phyloP scores from a whole-genome alignment of 768 basidiomycete species.

The Fibroporia radiculosa region DNA sequence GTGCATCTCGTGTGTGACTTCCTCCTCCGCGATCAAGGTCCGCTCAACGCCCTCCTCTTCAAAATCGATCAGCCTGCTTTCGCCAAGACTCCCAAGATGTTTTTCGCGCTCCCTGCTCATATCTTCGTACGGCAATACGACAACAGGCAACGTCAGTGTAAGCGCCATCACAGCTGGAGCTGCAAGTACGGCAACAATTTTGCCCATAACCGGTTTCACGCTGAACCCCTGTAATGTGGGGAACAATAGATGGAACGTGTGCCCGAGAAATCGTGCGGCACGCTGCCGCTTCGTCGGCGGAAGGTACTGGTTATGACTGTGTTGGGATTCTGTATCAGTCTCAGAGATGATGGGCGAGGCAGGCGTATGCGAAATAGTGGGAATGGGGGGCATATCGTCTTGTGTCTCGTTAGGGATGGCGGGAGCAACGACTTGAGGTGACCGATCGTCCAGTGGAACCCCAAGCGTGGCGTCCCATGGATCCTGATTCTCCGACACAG shows the following conservation, averaged over 20 bases:
- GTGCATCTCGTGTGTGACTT: constrained; percentile 61
- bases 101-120: constrained; percentile 29
- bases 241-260: constrained; percentile 61
- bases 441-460: constrained; percentile 46
- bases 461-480: constrained; percentile 47
- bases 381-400: constrained; percentile 19
- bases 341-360: constrained; percentile 38
- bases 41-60: constrained; percentile 72
- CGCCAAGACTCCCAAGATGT: constrained; percentile 19
- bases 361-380: constrained; percentile 52
- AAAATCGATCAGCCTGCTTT: constrained; percentile 52
- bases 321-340: constrained; percentile 38
- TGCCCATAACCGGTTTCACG: constrained; percentile 61
- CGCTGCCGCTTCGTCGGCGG: constrained; percentile 36
- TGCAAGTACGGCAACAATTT: constrained; percentile 71
- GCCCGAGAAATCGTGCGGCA: constrained; percentile 26
- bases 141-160: constrained; percentile 88
- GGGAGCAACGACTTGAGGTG: constrained; percentile 26
- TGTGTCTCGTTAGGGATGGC: constrained; percentile 12
- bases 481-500: constrained; percentile 22
- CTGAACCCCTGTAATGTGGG: constrained; percentile 75
- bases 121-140: constrained; percentile 50
- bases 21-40: constrained; percentile 65
- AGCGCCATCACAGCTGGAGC: constrained; percentile 80
- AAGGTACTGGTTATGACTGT: constrained; percentile 18